Conservation (phyloP, 805 yeast species). For the Monosporozyma aquatica region DNA sequence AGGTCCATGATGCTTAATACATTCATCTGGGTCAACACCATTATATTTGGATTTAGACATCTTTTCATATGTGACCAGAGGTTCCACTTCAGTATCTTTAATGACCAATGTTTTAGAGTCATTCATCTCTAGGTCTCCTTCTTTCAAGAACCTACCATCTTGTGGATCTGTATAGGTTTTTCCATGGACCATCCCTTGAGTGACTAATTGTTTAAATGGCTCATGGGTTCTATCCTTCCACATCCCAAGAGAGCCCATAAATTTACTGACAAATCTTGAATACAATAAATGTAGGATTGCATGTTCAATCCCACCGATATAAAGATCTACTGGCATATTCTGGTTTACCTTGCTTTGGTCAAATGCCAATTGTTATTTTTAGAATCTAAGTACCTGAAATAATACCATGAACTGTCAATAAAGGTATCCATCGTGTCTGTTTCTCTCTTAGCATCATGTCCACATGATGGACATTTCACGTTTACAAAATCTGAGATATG, state of each 20-base stretch:
- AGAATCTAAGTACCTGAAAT: constrained; percentile 73
- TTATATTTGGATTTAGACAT: constrained; percentile 96
- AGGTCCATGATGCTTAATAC: constrained; percentile 73
- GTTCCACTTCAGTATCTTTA: constrained; percentile 40
- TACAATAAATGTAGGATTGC: constrained; percentile 88
- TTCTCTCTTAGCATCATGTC: constrained; percentile 65
- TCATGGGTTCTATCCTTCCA: constrained; percentile 62
- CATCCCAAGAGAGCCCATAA: constrained; percentile 53
- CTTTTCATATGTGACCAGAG: constrained; percentile 64
- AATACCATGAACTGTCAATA: constrained; percentile 97
- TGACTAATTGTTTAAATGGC: constrained; percentile 70
- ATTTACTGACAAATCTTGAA: constrained; percentile 77
- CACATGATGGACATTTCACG: constrained; percentile 76
- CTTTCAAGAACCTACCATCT: constrained; percentile 67
- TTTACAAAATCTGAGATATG: constrained; percentile 59
- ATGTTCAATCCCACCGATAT: constrained; percentile 94
- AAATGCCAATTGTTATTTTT: constrained; percentile 52
- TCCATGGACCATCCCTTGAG: constrained; percentile 99
- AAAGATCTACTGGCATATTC: constrained; percentile 76
- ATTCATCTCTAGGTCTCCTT: constrained; percentile 51
- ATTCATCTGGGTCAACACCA: constrained; percentile 82
- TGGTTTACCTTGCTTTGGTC: constrained; percentile 38
- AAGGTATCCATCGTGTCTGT: constrained; percentile 99
- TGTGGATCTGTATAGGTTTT: constrained; percentile 66
- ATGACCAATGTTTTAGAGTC: constrained; percentile 37